These are phyloP conservation scores for Takashimella tepidaria DNA, from an alignment of 1,284 basidiomycete genomes.

Conservation along the genomic window DNA sequence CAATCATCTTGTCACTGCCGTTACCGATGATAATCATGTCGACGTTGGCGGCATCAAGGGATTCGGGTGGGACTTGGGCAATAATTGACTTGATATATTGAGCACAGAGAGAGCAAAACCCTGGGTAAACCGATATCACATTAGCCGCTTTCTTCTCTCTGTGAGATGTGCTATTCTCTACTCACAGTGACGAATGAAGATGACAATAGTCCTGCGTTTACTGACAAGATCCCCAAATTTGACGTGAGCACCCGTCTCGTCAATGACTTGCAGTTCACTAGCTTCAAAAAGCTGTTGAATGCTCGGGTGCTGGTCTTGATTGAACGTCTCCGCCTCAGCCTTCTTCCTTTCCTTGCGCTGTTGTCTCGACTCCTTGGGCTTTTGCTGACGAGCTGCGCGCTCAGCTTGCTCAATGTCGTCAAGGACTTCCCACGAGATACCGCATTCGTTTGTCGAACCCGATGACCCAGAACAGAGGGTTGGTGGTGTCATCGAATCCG, in stretches of 20 bases:
- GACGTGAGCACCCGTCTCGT: conserved; percentile 61
- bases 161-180: neutral
- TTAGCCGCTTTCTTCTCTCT: neutral
- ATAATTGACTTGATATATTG: conserved; percentile 73
- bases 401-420: conserved; percentile 16
- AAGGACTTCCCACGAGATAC: conserved; percentile 17
- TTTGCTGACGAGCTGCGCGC: neutral
- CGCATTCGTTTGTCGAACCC: conserved; percentile 10
- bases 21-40: conserved; percentile 65
- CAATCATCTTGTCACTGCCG: conserved; percentile 46
- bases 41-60: conserved; percentile 53
- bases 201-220: conserved; percentile 56
- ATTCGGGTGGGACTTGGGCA: conserved; percentile 53
- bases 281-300: conserved; percentile 54
- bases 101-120: conserved; percentile 67
- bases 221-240: conserved; percentile 68
- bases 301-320: conserved; percentile 23
- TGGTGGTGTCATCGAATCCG: neutral
- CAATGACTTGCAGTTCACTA: conserved; percentile 59
- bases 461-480: conserved; percentile 1
- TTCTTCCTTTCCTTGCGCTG: conserved; percentile 24
- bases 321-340: conserved; percentile 29
- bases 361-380: conserved; percentile 18
- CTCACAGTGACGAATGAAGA: conserved; percentile 50
- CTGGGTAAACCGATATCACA: too few relatives aligned